Conservation (phyloP, 2,329 filamentous ascomycete species). For the Acrocalymma vagum region DNA sequence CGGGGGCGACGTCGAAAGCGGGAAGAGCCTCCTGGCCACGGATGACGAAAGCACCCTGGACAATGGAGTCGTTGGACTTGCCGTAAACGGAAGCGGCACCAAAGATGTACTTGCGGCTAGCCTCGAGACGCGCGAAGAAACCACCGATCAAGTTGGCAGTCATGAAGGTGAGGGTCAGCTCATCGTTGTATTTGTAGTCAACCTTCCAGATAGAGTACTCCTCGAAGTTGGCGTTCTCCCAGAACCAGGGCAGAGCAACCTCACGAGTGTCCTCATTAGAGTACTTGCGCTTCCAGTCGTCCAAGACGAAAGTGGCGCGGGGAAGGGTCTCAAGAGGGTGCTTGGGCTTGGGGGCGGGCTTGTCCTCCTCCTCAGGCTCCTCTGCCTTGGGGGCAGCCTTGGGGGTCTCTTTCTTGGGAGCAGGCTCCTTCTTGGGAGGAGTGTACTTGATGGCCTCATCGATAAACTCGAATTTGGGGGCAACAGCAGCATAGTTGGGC, state of each 20-base stretch:
- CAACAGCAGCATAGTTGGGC: conserved; percentile 85
- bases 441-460: conserved; percentile 80
- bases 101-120: conserved; percentile 97
- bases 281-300: conserved; percentile 99
- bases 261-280: conserved; percentile 90
- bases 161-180: conserved; percentile 98
- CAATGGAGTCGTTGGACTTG: conserved; percentile 84
- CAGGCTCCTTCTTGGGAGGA: conserved; percentile 74
- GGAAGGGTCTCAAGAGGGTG: conserved; percentile 90
- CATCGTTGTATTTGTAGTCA: conserved; percentile 99
- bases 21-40: conserved; percentile 86
- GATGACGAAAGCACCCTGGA: conserved; percentile 93
- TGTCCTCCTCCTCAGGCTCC: conserved; percentile 69
- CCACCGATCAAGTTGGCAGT: conserved; percentile 96
- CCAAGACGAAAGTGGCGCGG: conserved; percentile 81
- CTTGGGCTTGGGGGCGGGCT: conserved; percentile 85
- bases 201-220: conserved; percentile 96
- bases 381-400: conserved; percentile 63
- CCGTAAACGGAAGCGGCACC: conserved; percentile 91
- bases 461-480: conserved; percentile 77
- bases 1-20: conserved; percentile 96
- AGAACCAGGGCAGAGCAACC: conserved; percentile 94
- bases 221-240: conserved; percentile 91
- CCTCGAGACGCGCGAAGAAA: conserved; percentile 98
- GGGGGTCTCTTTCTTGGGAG: conserved; percentile 73